A percentile compares a stretch with the other conserved stretches of the same genome.
Evolutionary conservation across 345 rosid species (phyloP).

Genomic region (Eucalyptus polyanthemos): DNA sequence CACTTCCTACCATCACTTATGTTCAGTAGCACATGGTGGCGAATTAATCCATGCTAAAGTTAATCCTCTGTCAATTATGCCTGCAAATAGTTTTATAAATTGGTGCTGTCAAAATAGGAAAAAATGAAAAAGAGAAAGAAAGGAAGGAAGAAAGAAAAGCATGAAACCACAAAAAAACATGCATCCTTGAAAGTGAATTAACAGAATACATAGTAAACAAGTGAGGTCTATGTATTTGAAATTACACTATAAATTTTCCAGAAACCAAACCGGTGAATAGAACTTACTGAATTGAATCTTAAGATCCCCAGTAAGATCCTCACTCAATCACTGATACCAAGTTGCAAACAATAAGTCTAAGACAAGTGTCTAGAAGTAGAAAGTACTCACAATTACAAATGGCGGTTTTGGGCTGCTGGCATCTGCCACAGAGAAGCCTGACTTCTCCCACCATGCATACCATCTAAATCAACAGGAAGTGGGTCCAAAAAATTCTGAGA

Average conservation of each 20-base stretch:
- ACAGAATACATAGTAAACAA: not conserved
- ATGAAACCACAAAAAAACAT: not conserved
- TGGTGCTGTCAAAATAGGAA: not conserved
- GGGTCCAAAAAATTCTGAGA: not conserved
- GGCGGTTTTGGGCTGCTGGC: conserved; percentile 67
- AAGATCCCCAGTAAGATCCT: not conserved
- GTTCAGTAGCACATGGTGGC: not conserved
- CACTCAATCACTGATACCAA: not conserved
- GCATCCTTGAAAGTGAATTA: not conserved
- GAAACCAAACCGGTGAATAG: not conserved
- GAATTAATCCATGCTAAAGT: not conserved
- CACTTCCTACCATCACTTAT: not conserved
- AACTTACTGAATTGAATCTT: not conserved
- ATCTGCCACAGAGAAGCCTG: conserved; percentile 56
- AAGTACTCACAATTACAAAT: conserved; percentile 50
- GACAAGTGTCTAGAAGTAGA: not conserved
- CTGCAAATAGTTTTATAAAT: not conserved
- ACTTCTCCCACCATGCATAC: conserved; percentile 92
- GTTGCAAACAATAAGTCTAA: not conserved
- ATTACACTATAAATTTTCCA: not conserved
- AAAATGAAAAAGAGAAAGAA: no score
- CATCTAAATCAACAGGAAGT: conserved; percentile 36
- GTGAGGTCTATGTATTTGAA: not conserved
- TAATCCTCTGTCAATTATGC: not conserved
- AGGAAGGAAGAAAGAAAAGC: not conserved